A percentile compares a stretch with the other conserved stretches of the same genome.
These are phyloP conservation scores for Dendrobium nobile DNA, from an alignment of 106 monocot species.

Conservation along the genomic window DNA sequence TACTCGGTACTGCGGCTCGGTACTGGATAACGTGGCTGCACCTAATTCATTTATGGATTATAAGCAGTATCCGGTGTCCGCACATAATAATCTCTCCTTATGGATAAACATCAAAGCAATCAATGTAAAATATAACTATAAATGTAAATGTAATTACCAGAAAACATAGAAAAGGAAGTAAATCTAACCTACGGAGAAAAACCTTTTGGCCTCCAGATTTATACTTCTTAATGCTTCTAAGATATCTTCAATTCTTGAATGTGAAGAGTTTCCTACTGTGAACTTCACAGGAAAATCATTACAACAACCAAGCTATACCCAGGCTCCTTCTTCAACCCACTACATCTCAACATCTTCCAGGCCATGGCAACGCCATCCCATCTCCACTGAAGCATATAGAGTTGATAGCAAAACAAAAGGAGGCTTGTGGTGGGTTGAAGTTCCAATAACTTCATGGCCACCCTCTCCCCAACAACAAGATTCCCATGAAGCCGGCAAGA, in stretches of 20 bases:
- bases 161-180: not conserved
- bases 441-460: constrained; percentile 35
- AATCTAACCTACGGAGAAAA: not conserved
- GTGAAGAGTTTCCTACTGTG: constrained; percentile 36
- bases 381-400: constrained; percentile 46
- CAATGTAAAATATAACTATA: not conserved
- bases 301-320: constrained; percentile 37
- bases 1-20: no score
- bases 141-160: not conserved
- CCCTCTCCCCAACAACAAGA: constrained; percentile 35
- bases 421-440: constrained; percentile 33
- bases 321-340: constrained; percentile 41
- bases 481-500: constrained; percentile 46
- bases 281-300: constrained; percentile 30
- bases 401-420: constrained; percentile 54
- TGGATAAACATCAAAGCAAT: not conserved
- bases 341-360: constrained; percentile 32
- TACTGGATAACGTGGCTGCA: no score
- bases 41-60: no score
- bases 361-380: constrained; percentile 41
- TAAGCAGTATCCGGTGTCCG: no score
- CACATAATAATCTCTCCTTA: no score
- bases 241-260: constrained; percentile 33
- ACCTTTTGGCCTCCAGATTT: constrained; percentile 4
- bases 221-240: constrained; percentile 22